Percentiles rank a stretch among this genome's conserved stretches.
Evolutionary conservation across 2,329 filamentous ascomycete species (phyloP).

Genomic region (Kalmusia sp.): DNA sequence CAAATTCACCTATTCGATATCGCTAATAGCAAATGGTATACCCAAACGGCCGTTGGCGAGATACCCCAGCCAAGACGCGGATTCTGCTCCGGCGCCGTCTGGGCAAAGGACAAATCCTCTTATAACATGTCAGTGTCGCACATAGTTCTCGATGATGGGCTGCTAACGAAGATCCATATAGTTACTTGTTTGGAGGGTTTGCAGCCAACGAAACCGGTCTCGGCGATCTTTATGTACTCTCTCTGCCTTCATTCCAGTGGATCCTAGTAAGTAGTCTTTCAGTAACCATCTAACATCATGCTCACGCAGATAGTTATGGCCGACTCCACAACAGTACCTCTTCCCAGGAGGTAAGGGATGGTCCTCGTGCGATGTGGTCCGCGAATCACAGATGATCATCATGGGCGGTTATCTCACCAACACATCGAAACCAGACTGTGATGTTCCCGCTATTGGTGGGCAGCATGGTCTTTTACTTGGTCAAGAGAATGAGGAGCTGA

Average conservation of each 20-base stretch:
- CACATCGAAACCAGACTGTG: conserved; percentile 56
- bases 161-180: conserved; percentile 33
- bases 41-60: conserved; percentile 61
- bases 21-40: conserved; percentile 63
- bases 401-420: conserved; percentile 62
- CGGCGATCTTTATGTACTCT: conserved; percentile 67
- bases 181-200: conserved; percentile 66
- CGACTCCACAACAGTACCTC: conserved; percentile 41
- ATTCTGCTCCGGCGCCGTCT: conserved; percentile 66
- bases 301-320: conserved; percentile 26
- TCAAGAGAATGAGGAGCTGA: conserved; percentile 42
- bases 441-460: conserved; percentile 59
- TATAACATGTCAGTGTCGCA: conserved; percentile 64
- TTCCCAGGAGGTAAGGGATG: conserved; percentile 50
- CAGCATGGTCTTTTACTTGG: conserved; percentile 62
- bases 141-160: background rate
- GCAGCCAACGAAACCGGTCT: conserved; percentile 59
- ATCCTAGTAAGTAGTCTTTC: conserved; percentile 48
- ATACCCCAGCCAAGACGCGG: conserved; percentile 60
- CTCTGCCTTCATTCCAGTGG: conserved; percentile 67
- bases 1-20: conserved; percentile 64
- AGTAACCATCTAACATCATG: conserved; percentile 16
- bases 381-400: conserved; percentile 65
- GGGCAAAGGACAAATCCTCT: conserved; percentile 63
- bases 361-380: conserved; percentile 62